Evolutionary conservation across 306 rosid genomes (phyloP), one percentile per base, ranked within the genome.

Genomic region (Dryas octopetala): DNA sequence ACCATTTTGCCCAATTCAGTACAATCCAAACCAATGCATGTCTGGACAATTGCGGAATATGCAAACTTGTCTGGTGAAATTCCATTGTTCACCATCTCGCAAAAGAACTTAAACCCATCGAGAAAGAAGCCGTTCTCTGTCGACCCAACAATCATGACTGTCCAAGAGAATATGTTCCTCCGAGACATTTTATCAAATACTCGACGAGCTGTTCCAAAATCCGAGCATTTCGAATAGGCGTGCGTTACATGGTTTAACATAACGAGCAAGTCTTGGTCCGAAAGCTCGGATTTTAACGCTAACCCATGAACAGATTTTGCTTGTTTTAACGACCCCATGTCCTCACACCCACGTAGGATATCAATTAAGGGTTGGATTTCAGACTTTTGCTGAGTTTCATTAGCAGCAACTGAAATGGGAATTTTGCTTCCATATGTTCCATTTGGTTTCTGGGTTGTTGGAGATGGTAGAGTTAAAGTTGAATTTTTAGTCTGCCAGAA

Each of bases 151-250:
- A 91, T 83, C 91, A 91, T 86, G 67, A 85, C 89, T 0, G 91
- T 85, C 90, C 90, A 91, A 60, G 97, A 85, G 82, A 92, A 90
- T 44, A 82, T 80, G 62, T 92, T 86, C 78, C 87, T 88, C 6
- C 68, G 69, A 0, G 87, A n/a, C 89, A 92, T 92, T 59, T 84
- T 74, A 73, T 88, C 91, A 23, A 92, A 92, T 79, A 92, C 85
- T 69, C 7, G 80, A 58, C 76, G 75, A 7, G 89, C 89, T 38
- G 78, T 54, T 48, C 40, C 62, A 17, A 82, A 85, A 71, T 82
- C 86, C 38, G 73, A 72, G 62, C 97, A 88, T 74, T 88, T 92
- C 8, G 87, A 78, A 66, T 90, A 90, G 17, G 81, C 88, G 15
- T 86, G 84, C 5, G 75, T 62, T 55, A 79, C 74, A 54, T 88